Percentiles rank a stretch among this genome's conserved stretches.
These are phyloP conservation scores for Pseudogymnoascus sp. DNA, from an alignment of 2,329 filamentous ascomycete species.

Conservation along the genomic window DNA sequence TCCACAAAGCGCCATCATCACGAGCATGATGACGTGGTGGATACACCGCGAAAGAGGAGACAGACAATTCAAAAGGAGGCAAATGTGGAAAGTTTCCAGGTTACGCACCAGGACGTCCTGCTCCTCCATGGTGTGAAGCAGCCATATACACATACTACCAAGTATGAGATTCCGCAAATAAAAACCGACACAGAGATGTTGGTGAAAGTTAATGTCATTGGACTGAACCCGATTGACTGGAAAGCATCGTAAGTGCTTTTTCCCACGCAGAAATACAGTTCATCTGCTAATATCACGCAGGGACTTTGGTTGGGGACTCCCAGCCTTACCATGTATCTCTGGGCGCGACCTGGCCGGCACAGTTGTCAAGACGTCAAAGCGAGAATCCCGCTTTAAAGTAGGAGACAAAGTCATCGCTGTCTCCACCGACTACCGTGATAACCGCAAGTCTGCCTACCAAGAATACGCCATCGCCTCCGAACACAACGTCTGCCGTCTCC, in stretches of 20 bases:
- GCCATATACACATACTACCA: conserved; percentile 40
- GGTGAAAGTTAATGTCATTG: conserved; percentile 52
- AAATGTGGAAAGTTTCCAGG: background rate
- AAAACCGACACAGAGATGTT: conserved; percentile 53
- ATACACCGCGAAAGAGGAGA: background rate
- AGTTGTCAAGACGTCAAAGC: conserved; percentile 44
- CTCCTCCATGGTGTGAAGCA: conserved; percentile 44
- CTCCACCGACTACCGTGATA: conserved; percentile 29
- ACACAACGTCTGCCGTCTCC: conserved; percentile 27
- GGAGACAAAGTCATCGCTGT: conserved; percentile 42
- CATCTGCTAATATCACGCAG: conserved; percentile 52
- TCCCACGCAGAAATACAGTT: conserved; percentile 56
- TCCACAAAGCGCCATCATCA: background rate
- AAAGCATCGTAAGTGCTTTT: conserved; percentile 64
- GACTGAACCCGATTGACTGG: conserved; percentile 76
- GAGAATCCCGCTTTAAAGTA: conserved; percentile 41
- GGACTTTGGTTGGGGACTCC: conserved; percentile 28
- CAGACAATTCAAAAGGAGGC: background rate
- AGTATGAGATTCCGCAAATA: conserved; percentile 42
- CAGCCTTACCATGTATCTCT: conserved; percentile 26
- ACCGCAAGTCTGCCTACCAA: conserved; percentile 27
- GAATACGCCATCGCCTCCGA: conserved; percentile 46
- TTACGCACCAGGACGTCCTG: conserved; percentile 38
- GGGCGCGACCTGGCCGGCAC: conserved; percentile 56
- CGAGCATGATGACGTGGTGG: background rate